A percentile compares a stretch with the other conserved stretches of the same genome.
Conservation (phyloP, 306 rosid genomes). For the Luffa acutangula region DNA sequence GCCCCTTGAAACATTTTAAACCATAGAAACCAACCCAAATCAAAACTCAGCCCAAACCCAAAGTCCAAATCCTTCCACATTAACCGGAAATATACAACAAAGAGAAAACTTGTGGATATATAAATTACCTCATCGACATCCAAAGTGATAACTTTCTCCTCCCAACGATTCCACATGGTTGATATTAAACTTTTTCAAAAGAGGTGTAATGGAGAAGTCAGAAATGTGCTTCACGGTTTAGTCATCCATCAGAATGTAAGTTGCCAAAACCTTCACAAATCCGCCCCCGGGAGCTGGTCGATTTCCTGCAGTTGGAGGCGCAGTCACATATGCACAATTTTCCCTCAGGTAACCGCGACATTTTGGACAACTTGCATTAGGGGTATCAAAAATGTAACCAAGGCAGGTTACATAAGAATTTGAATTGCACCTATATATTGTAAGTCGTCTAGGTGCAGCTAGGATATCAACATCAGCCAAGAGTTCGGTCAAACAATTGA, state of each 20-base stretch:
- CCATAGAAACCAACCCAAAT: too few relatives aligned
- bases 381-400: too few relatives aligned
- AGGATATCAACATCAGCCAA: not conserved
- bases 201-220: not conserved
- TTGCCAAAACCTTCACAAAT: not conserved
- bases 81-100: too few relatives aligned
- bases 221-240: not conserved
- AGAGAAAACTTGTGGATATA: not conserved
- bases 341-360: not conserved
- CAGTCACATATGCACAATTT: too few relatives aligned
- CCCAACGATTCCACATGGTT: not conserved
- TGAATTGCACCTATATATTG: too few relatives aligned
- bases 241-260: not conserved
- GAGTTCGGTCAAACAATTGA: not conserved
- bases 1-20: too few relatives aligned
- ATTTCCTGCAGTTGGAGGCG: too few relatives aligned
- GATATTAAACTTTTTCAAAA: not conserved
- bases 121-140: not conserved
- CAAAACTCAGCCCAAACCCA: too few relatives aligned
- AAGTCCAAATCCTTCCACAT: too few relatives aligned
- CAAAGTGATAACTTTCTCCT: conserved; percentile 1
- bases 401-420: too few relatives aligned
- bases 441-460: not conserved
- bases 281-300: not conserved
- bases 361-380: too few relatives aligned